Evolutionary conservation across 164 flowering plant species (phyloP), one percentile per base, ranked within the genome.

Genomic region (Warburgia ugandensis): DNA sequence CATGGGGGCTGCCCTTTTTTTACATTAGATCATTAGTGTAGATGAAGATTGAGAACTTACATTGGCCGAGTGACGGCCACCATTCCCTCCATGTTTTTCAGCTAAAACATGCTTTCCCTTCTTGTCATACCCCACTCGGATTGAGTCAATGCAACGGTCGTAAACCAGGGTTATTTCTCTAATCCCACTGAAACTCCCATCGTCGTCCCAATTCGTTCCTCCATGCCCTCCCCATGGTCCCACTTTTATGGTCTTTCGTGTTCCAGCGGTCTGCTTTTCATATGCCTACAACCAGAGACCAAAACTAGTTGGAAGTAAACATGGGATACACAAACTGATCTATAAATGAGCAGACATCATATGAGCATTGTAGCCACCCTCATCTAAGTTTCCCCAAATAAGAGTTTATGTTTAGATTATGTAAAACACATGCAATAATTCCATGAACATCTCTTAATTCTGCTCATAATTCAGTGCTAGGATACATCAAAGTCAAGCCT

Each of bases 221-320:
- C 92, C 87, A 23, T 68, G 52, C 3, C 92, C 83, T 52, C 87
- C 92, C 84, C 84, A 77, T 50, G 80, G 69, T 29, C 84, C 86
- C 1, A 76, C 65, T 1, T 56, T 54, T 16, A 65, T 65, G 29
- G 44, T 61, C 72, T 51, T 73, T 55, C 59, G 69, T 41, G 27
- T 53, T 16, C 53, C 65, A 35, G 25, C 64, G 45, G 12, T 28
- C 48, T 33, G 47, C 37, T 55, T 47, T 54, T 30, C 55, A 9
- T 23, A 29, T 6, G 9, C 51, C 51, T 48, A 28, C 31, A 45
- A 25, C 14, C 11, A 27, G 11, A 5, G 23, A 43, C 10, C 13
- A n/a, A n/a, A n/a, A n/a, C n/a, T n/a, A n/a, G n/a, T n/a, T n/a
- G n/a, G n/a, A n/a, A n/a, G n/a, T n/a, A n/a, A n/a, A n/a, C n/a